These are phyloP conservation scores for Globisporangium apiculatum DNA, from an alignment of 352 stramenopile species.

Conservation along the genomic window DNA sequence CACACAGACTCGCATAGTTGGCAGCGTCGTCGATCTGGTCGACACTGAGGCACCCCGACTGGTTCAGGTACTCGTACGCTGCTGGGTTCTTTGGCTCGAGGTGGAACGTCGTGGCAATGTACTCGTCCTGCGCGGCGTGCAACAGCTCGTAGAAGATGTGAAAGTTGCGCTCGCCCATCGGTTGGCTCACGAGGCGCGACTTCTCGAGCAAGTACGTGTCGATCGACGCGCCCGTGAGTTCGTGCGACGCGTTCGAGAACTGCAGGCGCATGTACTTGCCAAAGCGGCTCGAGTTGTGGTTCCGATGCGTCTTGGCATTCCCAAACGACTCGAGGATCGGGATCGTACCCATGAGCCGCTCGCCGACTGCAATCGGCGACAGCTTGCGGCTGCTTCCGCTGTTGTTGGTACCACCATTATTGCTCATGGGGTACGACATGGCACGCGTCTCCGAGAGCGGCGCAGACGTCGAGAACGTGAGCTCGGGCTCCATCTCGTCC, in stretches of 20 bases:
- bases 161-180: conserved; percentile 76
- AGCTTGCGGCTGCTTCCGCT: conserved; percentile 35
- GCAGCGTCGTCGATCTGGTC: conserved; percentile 63
- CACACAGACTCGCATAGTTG: conserved; percentile 62
- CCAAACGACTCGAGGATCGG: conserved; percentile 91
- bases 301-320: conserved; percentile 85
- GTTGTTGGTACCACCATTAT: conserved; percentile 12
- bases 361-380: conserved; percentile 59
- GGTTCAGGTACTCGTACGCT: conserved; percentile 65
- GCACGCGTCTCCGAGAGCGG: conserved; percentile 43
- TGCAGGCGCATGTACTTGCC: conserved; percentile 89
- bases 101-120: conserved; percentile 19
- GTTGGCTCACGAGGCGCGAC: conserved; percentile 75
- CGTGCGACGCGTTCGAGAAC: conserved; percentile 54
- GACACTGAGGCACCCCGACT: conserved; percentile 65
- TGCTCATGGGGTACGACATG: conserved; percentile 69
- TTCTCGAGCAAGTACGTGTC: conserved; percentile 88
- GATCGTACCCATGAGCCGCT: conserved; percentile 82
- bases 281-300: conserved; percentile 90
- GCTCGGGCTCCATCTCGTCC: conserved; percentile 50
- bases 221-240: conserved; percentile 78
- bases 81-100: conserved; percentile 20
- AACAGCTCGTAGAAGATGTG: conserved; percentile 85
- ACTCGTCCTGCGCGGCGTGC: conserved; percentile 43
- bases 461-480: conserved; percentile 36